Evolutionary conservation across 1,284 basidiomycete genomes (phyloP), one percentile per base, ranked within the genome.

Genomic region (Rhodotorula sp.): DNA sequence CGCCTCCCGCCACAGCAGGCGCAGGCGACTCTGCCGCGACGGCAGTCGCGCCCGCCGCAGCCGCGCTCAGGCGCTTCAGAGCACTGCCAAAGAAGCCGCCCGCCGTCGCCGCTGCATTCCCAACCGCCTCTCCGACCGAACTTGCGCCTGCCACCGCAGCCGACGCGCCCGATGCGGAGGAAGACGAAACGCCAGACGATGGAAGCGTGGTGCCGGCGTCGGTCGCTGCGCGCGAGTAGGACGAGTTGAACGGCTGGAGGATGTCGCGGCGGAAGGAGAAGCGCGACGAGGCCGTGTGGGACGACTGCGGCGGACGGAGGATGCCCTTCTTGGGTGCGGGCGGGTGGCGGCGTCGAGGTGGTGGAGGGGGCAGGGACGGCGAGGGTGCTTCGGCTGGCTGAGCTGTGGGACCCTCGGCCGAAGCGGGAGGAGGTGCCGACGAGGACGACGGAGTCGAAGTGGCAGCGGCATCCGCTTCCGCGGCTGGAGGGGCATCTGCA

Each of bases 241-340:
- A 63, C 61, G 61, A 55, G 42, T 55, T 75, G 56, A 78, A 62
- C 7, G 77, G 72, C 23, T 72, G 71, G 25, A 78, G 68, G 44
- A 77, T 72, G 70, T 78, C 77, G 48, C 77, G 74, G 14, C 71
- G 65, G 62, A 77, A 78, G 49, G 73, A 74, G 68, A 78, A 78
- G 41, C 75, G 72, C 7, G 66, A 42, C 17, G 72, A 55, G 14
- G 68, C 59, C 41, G 70, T 66, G 42, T 64, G 63, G 5, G 66
- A 64, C 44, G 70, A 68, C 17, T 57, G 61, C 2, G 77, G 73
- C 0, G 76, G 73, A 50, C 77, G 77, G 65, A 78, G 71, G 63
- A 78, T 77, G 17, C 72, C 72, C 48, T 72, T 74, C 25, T 62
- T 46, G 7, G 74, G 77, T 2, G 64, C 53, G 1, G 60, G 64